phyloP scores from a whole-genome alignment of 1,139 yeast genomes.

The Arxiozyma slooffiae region DNA sequence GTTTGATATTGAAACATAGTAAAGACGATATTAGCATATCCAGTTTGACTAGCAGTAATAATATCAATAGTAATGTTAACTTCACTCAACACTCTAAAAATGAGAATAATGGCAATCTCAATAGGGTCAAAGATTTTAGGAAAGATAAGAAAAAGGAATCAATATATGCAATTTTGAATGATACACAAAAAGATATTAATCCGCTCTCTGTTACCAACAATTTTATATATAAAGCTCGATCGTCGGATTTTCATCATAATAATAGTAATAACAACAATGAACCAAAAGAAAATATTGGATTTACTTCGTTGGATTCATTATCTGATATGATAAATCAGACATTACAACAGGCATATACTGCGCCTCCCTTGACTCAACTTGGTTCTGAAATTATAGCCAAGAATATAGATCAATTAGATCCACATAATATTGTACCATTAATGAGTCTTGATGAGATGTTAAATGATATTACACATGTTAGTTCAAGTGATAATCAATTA shows the following conservation, averaged over 20 bases:
- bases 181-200: neutral
- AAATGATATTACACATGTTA: slow-evolving; percentile 22
- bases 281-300: neutral
- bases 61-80: neutral
- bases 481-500: slow-evolving; percentile 47
- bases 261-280: neutral
- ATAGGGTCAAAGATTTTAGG: neutral
- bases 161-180: neutral
- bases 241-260: neutral
- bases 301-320: slow-evolving; percentile 6
- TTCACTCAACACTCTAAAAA: neutral
- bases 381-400: slow-evolving; percentile 24
- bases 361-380: slow-evolving; percentile 18
- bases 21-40: slow-evolving; percentile 1
- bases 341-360: slow-evolving; percentile 14
- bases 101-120: neutral
- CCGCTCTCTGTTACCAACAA: neutral
- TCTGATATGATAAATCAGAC: slow-evolving; percentile 16
- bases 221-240: neutral
- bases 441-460: slow-evolving; percentile 24
- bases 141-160: neutral
- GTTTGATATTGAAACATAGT: slow-evolving; percentile 45
- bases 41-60: neutral
- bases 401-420: slow-evolving; percentile 25
- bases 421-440: slow-evolving; percentile 17